Percentiles rank a stretch among this genome's conserved stretches.
Conservation (phyloP, 2,329 filamentous ascomycete genomes). For the Eutypella sp. region DNA sequence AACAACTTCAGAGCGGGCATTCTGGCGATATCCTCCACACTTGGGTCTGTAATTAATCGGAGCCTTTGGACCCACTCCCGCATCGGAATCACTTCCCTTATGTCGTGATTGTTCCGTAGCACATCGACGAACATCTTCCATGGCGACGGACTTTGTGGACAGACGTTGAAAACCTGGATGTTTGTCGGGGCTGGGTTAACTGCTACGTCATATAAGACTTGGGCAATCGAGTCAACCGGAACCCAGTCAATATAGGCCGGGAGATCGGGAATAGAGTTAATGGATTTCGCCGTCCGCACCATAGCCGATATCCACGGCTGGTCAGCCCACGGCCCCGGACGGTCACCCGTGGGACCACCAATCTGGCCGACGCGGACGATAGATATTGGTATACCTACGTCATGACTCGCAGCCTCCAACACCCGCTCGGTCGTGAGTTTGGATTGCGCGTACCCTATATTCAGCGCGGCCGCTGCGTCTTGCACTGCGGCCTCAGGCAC, state of each 20-base stretch:
- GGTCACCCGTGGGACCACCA: constrained; percentile 4
- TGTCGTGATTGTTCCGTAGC: background rate
- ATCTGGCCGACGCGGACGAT: constrained; percentile 10
- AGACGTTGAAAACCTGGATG: constrained; percentile 4
- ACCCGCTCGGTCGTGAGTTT: constrained; percentile 10
- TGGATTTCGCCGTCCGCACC: constrained; percentile 4
- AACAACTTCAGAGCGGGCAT: constrained; percentile 7
- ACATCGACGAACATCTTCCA: constrained; percentile 3
- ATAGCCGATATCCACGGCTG: constrained; percentile 13
- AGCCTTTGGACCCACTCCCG: constrained; percentile 6
- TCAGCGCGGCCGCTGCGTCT: constrained; percentile 3
- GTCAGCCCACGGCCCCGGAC: constrained; percentile 9
- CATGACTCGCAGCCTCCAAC: constrained; percentile 3
- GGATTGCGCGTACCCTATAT: constrained; percentile 11
- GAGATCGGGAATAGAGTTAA: constrained; percentile 3
- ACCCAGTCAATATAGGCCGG: constrained; percentile 7
- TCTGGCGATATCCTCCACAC: background rate
- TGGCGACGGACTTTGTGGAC: background rate
- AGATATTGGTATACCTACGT: constrained; percentile 3
- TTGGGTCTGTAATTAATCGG: background rate
- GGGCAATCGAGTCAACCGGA: constrained; percentile 7
- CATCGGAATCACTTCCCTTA: constrained; percentile 1
- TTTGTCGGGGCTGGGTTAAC: background rate
- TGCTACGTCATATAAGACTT: background rate
- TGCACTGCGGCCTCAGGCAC: background rate